Conservation (phyloP, 169 alveolate species). For the Eimeria sp. region DNA sequence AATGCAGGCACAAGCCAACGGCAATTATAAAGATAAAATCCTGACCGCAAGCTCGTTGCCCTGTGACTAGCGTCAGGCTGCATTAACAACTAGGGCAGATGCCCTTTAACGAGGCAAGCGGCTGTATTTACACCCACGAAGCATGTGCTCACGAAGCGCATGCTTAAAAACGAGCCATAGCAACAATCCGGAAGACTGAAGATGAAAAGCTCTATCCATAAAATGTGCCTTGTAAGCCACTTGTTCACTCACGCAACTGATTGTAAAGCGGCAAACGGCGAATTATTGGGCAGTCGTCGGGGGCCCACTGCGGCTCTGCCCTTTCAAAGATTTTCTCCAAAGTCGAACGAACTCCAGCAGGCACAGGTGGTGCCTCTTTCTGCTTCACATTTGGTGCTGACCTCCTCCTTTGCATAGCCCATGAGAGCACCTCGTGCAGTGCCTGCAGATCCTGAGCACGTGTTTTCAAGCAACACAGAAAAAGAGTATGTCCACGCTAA, state of each 20-base stretch:
- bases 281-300: slow-evolving; percentile 50
- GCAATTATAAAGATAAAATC: neutral
- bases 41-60: neutral
- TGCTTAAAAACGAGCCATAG: neutral
- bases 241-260: slow-evolving; percentile 18
- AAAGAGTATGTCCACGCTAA: neutral
- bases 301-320: slow-evolving; percentile 59
- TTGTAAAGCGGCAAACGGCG: slow-evolving; percentile 38
- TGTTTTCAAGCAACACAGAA: neutral
- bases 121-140: neutral
- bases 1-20: neutral
- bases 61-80: neutral
- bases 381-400: neutral
- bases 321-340: neutral
- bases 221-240: neutral
- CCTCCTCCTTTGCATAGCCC: slow-evolving; percentile 8
- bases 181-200: neutral
- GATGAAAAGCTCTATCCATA: neutral
- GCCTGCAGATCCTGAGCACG: slow-evolving; percentile 26
- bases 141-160: neutral
- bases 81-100: neutral
- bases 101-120: neutral
- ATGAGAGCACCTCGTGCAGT: slow-evolving; percentile 34
- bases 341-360: neutral
- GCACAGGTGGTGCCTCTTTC: neutral